Evolutionary conservation across 164 flowering plant genomes (phyloP).

Genomic region (Annona cherimola): DNA sequence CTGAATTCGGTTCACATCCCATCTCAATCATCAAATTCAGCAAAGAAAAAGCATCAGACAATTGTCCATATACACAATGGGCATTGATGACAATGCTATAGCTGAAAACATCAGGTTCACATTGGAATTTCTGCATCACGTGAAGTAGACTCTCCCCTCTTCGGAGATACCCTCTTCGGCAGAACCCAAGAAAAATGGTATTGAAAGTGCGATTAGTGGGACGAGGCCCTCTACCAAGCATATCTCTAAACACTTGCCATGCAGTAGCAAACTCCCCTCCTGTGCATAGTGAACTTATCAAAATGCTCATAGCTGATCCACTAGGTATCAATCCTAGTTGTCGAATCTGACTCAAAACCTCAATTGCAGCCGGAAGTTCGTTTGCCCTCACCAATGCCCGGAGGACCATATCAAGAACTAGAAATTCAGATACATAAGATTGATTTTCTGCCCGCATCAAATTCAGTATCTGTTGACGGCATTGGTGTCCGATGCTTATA

Average conservation of each 20-base stretch:
- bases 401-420: slow-evolving; percentile 64
- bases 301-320: slow-evolving; percentile 42
- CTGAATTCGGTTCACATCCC: slow-evolving; percentile 52
- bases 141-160: slow-evolving; percentile 59
- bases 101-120: slow-evolving; percentile 49
- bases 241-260: slow-evolving; percentile 72
- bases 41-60: slow-evolving; percentile 41
- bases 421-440: slow-evolving; percentile 44
- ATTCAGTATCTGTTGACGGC: slow-evolving; percentile 41
- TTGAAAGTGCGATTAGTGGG: slow-evolving; percentile 49
- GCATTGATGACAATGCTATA: slow-evolving; percentile 78
- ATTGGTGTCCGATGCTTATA: slow-evolving; percentile 33
- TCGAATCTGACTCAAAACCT: slow-evolving; percentile 52
- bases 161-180: slow-evolving; percentile 48
- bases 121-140: slow-evolving; percentile 55
- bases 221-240: slow-evolving; percentile 60
- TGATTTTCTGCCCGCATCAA: slow-evolving; percentile 43
- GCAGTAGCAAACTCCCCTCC: slow-evolving; percentile 59
- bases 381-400: slow-evolving; percentile 56
- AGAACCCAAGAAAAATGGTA: slow-evolving; percentile 63
- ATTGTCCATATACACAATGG: slow-evolving; percentile 47
- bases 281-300: slow-evolving; percentile 50
- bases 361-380: slow-evolving; percentile 42
- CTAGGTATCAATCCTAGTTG: slow-evolving; percentile 44
- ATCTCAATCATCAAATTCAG: slow-evolving; percentile 45